Base-by-base conservation (phyloP, 768 basidiomycete species). In the Arthromyces matolae region DNA sequence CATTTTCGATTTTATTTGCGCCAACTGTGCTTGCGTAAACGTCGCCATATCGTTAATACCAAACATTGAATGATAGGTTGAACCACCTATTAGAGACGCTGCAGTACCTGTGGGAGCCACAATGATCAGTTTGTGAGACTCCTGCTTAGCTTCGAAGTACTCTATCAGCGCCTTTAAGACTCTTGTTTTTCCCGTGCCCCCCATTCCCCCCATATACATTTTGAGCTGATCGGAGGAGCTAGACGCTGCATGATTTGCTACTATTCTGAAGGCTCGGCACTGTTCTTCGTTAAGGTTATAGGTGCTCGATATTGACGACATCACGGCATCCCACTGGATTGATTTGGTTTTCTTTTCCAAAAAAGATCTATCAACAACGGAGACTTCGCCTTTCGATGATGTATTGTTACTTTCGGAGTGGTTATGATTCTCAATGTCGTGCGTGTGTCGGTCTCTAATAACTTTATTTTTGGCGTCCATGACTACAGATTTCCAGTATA, bases 31-130 rank as follows among this genome's bases (percentile, higher is more conserved):
- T n/a, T n/a, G n/a, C n/a, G n/a, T n/a, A n/a, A n/a, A n/a, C n/a
- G n/a, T n/a, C n/a, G n/a, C 72, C n/a, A 36, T 52, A n/a, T 47
- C 34, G 32, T 16, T 27, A 9, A 37, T 29, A 8, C 58, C 48
- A 0, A 36, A 45, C 34, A 45, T 36, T 6, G 33, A 45, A 23
- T 62, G 59, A 42, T 62, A 62, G 13, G 61, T 63, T 5, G 45
- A 51, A 3, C 60, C 57, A 34, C 40, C 38, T 10, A 62, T 20
- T 5, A 56, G 39, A 24, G 59, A 53, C 3, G 61, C 61, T 9
- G 59, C 59, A 5, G 51, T 53, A 4, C 62, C 62, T 2, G 64
- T 65, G 4, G 62, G 61, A 5, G 45, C 45, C 1, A 47, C 36
- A 3, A 47, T 28, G 1, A n/a, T 27, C 12, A 60, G 46, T 4